Evolutionary conservation across 768 basidiomycete species (phyloP), one percentile per base, ranked within the genome.

Genomic region (Psilocybe subaeruginosa): DNA sequence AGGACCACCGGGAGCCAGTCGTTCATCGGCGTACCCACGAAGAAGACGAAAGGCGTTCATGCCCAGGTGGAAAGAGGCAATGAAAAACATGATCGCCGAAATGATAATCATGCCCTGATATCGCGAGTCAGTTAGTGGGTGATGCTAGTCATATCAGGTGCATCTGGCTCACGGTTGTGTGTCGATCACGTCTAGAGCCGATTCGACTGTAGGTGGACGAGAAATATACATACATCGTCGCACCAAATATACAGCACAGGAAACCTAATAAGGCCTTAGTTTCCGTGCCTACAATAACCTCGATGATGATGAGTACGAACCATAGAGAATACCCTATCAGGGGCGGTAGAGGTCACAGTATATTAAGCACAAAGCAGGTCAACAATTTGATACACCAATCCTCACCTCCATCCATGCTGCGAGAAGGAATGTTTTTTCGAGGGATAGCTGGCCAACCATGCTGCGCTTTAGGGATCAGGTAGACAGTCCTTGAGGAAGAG

Each of bases 31-130:
- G 9, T 41, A 58, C 1, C 35, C 48, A 43, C 33, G 33, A n/a
- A 58, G 16, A n/a, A 58, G 35, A 2, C 57, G 48, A 43, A 17
- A 58, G 35, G n/a, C 16, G 19, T 58, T 58, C 35, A 58, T 58
- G 17, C 37, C 48, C 11, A 58, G 12, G 33, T 58, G 57, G 14
- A 58, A 51, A 3, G 57, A 41, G 1, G 57, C 57, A 27, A 58
- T 39, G 16, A 51, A 27, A 29, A 58, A 58, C 57, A 58, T 58
- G 19, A 58, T 23, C 4, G 35, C 8, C 2, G 57, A 58, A 30
- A 58, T 49, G 16, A 53, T 53, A n/a, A 53, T 53, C 51, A 53
- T 53, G 12, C 51, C 51, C 51, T 53, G 33, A 4, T 8, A n/a
- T 17, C 6, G 7, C 11, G 6, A 30, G 27, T 14, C 6, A 12